Evolutionary conservation across 1,284 basidiomycete species (phyloP), one percentile per base, ranked within the genome.

Genomic region (Coniferiporia weirii): DNA sequence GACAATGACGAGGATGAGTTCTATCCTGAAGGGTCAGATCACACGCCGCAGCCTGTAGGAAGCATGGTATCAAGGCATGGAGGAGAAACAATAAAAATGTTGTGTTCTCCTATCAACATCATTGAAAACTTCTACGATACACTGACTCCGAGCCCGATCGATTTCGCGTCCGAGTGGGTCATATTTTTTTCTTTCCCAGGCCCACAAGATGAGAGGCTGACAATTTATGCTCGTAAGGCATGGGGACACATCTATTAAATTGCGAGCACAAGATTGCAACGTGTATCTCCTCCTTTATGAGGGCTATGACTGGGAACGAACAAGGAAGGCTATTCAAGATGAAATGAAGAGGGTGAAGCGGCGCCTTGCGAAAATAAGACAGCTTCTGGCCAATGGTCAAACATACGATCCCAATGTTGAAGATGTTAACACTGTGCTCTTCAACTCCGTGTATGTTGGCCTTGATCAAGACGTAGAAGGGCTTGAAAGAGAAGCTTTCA

Each of bases 371-470:
- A 94, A 91, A 72, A 97, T 99, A 67, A 81, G 91, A 54, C 96
- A 99, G 72, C 79, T 99, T 1, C 84, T 99, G n/a, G 93, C 95
- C 0, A 88, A 79, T 47, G 97, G 96, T 1, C 96, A 98, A 69
- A 82, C 82, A 3, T 89, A 94, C 34, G 93, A 97, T 66, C 84
- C 91, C 27, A 83, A 79, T 50, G 78, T 89, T 19, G 93, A 95
- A 66, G 84, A 89, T 50, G 87, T 88, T 4, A 86, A 84, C 61
- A 77, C 92, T 2, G 79, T 89, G 9, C 79, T 98, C 5, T 96
- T 95, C 77, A 96, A 97, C 68, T 98, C 95, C 0, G 83, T 98
- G 22, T 93, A 95, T 67, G 87, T 97, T 57, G 94, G 94, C 19
- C 75, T 95, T 8, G 84, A 86, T 51, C 81, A 83, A 67, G 87